A percentile compares a stretch with the other conserved stretches of the same genome.
These are phyloP conservation scores for Penicillium sp. DNA, from an alignment of 2,329 filamentous ascomycete genomes.

Conservation along the genomic window DNA sequence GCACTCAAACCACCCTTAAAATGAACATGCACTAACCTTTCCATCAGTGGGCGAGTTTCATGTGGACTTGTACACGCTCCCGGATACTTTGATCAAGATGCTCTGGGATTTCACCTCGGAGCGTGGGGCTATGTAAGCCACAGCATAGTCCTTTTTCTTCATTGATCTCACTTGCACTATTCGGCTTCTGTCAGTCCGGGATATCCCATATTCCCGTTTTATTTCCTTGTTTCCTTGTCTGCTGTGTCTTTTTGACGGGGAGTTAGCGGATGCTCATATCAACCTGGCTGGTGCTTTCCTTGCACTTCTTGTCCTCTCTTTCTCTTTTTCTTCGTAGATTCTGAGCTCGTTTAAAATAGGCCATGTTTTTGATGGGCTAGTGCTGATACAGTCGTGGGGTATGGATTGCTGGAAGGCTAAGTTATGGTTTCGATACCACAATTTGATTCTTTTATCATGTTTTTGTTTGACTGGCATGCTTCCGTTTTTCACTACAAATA, in stretches of 20 bases:
- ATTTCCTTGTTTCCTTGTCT: slow-evolving; percentile 1
- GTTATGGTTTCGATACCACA: not conserved
- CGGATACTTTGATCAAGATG: slow-evolving; percentile 84
- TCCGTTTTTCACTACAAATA: not conserved
- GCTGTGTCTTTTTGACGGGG: slow-evolving; percentile 6
- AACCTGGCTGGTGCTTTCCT: slow-evolving; percentile 19
- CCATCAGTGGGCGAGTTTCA: slow-evolving; percentile 87
- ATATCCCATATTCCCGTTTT: not conserved
- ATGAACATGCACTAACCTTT: slow-evolving; percentile 28
- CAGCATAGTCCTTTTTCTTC: not conserved
- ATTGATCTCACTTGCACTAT: slow-evolving; percentile 2
- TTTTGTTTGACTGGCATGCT: not conserved
- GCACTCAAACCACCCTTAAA: not conserved
- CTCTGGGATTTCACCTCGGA: slow-evolving; percentile 79
- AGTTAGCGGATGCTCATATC: slow-evolving; percentile 19
- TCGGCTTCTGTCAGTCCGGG: not conserved
- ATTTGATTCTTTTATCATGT: not conserved
- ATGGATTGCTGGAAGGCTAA: not conserved
- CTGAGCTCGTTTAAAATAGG: slow-evolving; percentile 1
- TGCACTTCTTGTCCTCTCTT: not conserved
- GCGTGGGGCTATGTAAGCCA: not conserved
- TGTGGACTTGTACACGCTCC: slow-evolving; percentile 96
- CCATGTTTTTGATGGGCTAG: not conserved
- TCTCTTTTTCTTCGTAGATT: slow-evolving; percentile 6
- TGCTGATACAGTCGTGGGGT: not conserved